Evolutionary conservation across 306 rosid genomes (phyloP).

Genomic region (Morella rubra): DNA sequence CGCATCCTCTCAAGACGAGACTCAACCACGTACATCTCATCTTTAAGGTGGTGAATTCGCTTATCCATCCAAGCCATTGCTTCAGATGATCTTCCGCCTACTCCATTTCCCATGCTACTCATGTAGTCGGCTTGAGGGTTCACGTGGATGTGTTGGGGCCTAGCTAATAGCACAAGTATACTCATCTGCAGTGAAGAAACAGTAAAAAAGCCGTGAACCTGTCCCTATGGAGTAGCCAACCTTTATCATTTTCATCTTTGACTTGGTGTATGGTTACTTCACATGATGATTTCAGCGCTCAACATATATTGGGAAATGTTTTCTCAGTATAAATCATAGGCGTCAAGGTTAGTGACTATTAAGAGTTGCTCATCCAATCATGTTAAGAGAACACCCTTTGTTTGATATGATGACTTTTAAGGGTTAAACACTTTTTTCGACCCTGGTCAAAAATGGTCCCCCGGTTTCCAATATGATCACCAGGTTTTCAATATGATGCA

Average conservation of each 20-base stretch:
- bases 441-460: too few relatives aligned
- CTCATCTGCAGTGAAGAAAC: constrained; percentile 72
- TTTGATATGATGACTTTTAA: too few relatives aligned
- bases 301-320: too few relatives aligned
- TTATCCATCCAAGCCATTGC: constrained; percentile 76
- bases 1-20: constrained; percentile 82
- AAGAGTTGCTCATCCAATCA: too few relatives aligned
- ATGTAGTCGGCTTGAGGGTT: constrained; percentile 48
- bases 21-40: constrained; percentile 90
- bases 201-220: background rate
- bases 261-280: background rate
- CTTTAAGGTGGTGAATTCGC: constrained; percentile 82
- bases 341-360: too few relatives aligned
- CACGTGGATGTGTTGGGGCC: constrained; percentile 81
- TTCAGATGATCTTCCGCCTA: constrained; percentile 50
- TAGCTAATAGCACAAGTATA: constrained; percentile 70
- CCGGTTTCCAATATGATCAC: too few relatives aligned
- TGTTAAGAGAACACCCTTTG: too few relatives aligned
- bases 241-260: background rate
- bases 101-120: constrained; percentile 42
- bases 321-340: too few relatives aligned
- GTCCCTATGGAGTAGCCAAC: background rate
- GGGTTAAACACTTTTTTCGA: too few relatives aligned
- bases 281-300: background rate
- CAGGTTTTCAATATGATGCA: too few relatives aligned